Base-by-base conservation (phyloP, 2,329 filamentous ascomycete species). In the Fusarium clavum region DNA sequence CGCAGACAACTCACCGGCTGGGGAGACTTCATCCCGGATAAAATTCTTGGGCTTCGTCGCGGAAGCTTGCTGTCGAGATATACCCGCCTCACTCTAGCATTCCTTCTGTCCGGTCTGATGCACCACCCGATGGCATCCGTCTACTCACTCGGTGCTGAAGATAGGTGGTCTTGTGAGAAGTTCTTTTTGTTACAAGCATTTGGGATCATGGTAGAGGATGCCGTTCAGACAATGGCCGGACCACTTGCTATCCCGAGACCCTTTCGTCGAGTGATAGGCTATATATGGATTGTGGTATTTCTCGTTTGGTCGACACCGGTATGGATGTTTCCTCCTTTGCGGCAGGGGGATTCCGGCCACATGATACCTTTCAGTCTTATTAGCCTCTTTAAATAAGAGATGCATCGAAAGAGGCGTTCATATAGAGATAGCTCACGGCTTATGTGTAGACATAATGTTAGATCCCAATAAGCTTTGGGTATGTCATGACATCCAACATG, bases 1-100 rank as follows among this genome's bases (percentile, higher is more conserved):
- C 61, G 58, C 2, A 63, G 32, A 40, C 10, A 29, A 3, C 13
- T 64, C 2, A 12, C 44, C 0, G 38, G 49, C 1, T 64, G 44
- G 38, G 61, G 61, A 14, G 44, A 64, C 6, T 40, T 64, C 10
- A 13, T 64, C 5, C n/a, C 58, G 0, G 58, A 64, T 4, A 63
- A 8, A 1, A 25, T 57, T 5, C 20, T 63, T 0, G 5, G 7
- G 1, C 3, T 64, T 4, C 44, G 12, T 13, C 58, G 61, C 0
- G 58, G 61, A 1, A 46, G 20, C 1, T 5, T 57, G 0, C 2
- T 63, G 2, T 64, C 58, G 0, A 49, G 58, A 32, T 64, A 64
- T 11, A 14, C 6, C 3, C 61, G 61, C 1, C 38, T 64, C 3
- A 24, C 14, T 14, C 18, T 64, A 1, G 3, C 49, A 0, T 64